A percentile compares a stretch with the other conserved stretches of the same genome.
Conservation (phyloP, 1,139 yeast genomes). For the Scheffersomyces insectosa region DNA sequence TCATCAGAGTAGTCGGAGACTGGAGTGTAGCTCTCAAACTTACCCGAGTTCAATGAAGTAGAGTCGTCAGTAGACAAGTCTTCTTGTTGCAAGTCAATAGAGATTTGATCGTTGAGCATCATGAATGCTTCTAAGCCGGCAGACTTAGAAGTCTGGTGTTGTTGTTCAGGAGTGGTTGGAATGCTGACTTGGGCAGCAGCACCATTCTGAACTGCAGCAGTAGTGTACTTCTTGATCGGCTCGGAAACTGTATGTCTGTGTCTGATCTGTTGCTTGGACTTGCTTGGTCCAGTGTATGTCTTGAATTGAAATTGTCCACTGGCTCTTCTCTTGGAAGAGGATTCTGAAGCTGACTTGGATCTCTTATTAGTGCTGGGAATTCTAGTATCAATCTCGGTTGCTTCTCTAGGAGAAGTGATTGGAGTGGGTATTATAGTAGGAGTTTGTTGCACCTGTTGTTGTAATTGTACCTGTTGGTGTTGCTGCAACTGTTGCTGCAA, state of each 20-base stretch:
- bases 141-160: conserved; percentile 8
- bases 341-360: conserved; percentile 22
- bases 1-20: conserved; percentile 24
- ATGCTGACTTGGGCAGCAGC: neutral
- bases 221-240: conserved; percentile 10
- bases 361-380: conserved; percentile 16
- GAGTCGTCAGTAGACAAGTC: conserved; percentile 6
- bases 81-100: conserved; percentile 10
- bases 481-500: conserved; percentile 24
- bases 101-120: conserved; percentile 31
- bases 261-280: conserved; percentile 19
- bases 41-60: conserved; percentile 5
- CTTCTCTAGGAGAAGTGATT: conserved; percentile 3
- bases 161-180: conserved; percentile 1
- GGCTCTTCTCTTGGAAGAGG: conserved; percentile 24
- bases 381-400: conserved; percentile 3
- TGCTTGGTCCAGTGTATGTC: conserved; percentile 37
- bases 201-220: neutral
- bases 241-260: conserved; percentile 26
- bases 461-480: conserved; percentile 6
- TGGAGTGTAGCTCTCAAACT: conserved; percentile 19
- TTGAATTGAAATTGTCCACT: conserved; percentile 39
- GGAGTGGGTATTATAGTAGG: neutral
- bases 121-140: conserved; percentile 34
- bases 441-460: conserved; percentile 5